Evolutionary conservation across 305 asterid genomes (phyloP).

Genomic region (Solanum aculeatissimum): DNA sequence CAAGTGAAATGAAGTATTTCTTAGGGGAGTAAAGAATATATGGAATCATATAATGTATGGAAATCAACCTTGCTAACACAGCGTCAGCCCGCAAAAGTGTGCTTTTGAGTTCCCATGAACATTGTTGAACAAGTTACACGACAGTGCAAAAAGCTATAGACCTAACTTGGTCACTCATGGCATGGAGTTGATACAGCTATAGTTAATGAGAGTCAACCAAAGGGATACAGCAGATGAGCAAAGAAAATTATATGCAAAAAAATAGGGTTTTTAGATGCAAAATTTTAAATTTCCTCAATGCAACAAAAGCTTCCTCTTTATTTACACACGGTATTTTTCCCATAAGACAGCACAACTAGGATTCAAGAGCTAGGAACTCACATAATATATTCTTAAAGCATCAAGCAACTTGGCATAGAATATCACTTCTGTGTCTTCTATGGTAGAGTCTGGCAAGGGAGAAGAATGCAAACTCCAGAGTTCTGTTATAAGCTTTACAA

Average conservation of each 20-base stretch:
- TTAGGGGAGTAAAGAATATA: neutral
- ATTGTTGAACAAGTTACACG: neutral
- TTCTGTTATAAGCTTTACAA: constrained; percentile 30
- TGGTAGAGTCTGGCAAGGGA: constrained; percentile 15
- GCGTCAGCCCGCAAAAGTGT: neutral
- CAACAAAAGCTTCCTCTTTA: neutral
- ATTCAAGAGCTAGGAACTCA: constrained; percentile 30
- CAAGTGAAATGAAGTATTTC: neutral
- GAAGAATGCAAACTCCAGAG: constrained; percentile 42
- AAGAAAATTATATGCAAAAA: neutral
- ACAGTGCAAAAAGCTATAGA: neutral
- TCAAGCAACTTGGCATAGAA: constrained; percentile 79
- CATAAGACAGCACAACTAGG: constrained; percentile 1
- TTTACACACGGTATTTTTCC: neutral
- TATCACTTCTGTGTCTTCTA: constrained; percentile 43
- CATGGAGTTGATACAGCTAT: neutral
- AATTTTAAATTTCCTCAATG: neutral
- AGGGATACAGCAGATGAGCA: neutral
- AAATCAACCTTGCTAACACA: neutral
- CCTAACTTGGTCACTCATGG: neutral
- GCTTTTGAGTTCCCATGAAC: neutral
- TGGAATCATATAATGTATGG: neutral
- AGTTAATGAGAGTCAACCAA: neutral
- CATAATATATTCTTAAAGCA: constrained; percentile 54
- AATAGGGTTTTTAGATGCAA: neutral